Percentiles rank a stretch among this genome's conserved stretches.
Conservation (phyloP, 164 flowering plant species). For the Kalanchoe fedtschenkoi region DNA sequence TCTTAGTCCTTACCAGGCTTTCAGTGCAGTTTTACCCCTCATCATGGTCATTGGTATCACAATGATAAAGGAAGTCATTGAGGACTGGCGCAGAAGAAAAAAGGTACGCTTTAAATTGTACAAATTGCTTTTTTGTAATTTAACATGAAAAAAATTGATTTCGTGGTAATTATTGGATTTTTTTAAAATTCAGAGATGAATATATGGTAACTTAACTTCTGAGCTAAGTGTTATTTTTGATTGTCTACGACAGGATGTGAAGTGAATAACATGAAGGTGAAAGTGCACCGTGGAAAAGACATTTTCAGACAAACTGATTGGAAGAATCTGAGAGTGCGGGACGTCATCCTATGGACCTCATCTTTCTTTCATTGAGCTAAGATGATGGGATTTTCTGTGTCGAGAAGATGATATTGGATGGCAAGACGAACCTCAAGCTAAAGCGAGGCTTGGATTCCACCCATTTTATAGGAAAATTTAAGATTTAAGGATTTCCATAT, state of each 20-base stretch:
- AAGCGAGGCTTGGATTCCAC: constrained; percentile 82
- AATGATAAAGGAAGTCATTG: constrained; percentile 54
- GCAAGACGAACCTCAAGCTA: constrained; percentile 87
- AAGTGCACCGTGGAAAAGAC: constrained; percentile 53
- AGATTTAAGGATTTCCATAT: constrained; percentile 56
- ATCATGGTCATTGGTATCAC: constrained; percentile 37
- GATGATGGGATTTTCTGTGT: constrained; percentile 88
- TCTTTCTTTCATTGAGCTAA: constrained; percentile 80
- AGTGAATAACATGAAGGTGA: constrained; percentile 72
- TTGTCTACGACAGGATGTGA: constrained; percentile 46
- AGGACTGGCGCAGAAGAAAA: constrained; percentile 43
- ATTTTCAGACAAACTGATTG: constrained; percentile 50
- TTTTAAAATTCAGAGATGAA: neutral
- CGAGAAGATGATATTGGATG: constrained; percentile 95
- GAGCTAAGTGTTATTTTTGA: neutral
- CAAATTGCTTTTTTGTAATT: no score
- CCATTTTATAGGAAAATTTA: constrained; percentile 40
- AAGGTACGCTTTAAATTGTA: constrained; percentile 39
- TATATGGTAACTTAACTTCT: neutral
- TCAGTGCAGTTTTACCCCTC: constrained; percentile 47
- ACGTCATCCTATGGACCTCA: constrained; percentile 86
- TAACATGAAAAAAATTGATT: no score
- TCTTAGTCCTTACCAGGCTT: constrained; percentile 47
- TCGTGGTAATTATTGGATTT: no score
- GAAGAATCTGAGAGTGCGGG: constrained; percentile 79